Percentiles rank a stretch among this genome's conserved stretches.
Evolutionary conservation across 2,329 filamentous ascomycete species (phyloP).

Genomic region (Lachnellula occidentalis): DNA sequence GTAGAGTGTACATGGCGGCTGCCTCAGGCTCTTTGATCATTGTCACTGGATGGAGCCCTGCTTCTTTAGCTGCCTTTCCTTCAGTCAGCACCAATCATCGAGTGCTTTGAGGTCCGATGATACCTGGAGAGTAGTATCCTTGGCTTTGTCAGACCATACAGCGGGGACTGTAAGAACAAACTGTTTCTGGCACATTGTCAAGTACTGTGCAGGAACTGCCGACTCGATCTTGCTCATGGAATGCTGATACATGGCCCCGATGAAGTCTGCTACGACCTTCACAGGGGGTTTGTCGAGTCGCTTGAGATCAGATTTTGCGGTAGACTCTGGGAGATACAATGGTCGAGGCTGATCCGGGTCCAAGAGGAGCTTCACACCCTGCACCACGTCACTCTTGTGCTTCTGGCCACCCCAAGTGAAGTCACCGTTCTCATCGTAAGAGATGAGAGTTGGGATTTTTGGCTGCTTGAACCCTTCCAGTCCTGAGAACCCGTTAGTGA

Average conservation of each 20-base stretch:
- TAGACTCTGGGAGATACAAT: slow-evolving; percentile 9
- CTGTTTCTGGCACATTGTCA: slow-evolving; percentile 42
- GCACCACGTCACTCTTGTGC: slow-evolving; percentile 6
- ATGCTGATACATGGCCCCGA: slow-evolving; percentile 35
- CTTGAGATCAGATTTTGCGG: slow-evolving; percentile 30
- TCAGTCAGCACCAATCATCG: slow-evolving; percentile 18
- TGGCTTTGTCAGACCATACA: slow-evolving; percentile 52
- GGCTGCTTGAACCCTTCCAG: slow-evolving; percentile 5
- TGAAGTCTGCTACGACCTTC: slow-evolving; percentile 37
- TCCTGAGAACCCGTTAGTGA: not conserved
- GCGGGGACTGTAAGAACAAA: slow-evolving; percentile 54
- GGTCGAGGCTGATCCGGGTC: slow-evolving; percentile 22
- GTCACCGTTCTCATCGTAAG: slow-evolving; percentile 3
- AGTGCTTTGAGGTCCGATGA: slow-evolving; percentile 32
- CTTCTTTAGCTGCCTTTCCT: slow-evolving; percentile 9
- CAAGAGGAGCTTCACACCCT: slow-evolving; percentile 24
- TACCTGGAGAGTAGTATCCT: slow-evolving; percentile 43
- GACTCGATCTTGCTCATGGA: slow-evolving; percentile 40
- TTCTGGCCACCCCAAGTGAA: slow-evolving; percentile 13
- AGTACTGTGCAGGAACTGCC: slow-evolving; percentile 37
- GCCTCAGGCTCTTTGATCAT: slow-evolving; percentile 19
- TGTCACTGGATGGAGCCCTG: slow-evolving; percentile 1
- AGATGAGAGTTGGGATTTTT: slow-evolving; percentile 11
- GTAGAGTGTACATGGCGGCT: slow-evolving; percentile 14
- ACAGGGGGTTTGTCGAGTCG: slow-evolving; percentile 42